These are phyloP conservation scores for Pseudopithomyces maydicus DNA, from an alignment of 2,329 filamentous ascomycete species.

Conservation along the genomic window DNA sequence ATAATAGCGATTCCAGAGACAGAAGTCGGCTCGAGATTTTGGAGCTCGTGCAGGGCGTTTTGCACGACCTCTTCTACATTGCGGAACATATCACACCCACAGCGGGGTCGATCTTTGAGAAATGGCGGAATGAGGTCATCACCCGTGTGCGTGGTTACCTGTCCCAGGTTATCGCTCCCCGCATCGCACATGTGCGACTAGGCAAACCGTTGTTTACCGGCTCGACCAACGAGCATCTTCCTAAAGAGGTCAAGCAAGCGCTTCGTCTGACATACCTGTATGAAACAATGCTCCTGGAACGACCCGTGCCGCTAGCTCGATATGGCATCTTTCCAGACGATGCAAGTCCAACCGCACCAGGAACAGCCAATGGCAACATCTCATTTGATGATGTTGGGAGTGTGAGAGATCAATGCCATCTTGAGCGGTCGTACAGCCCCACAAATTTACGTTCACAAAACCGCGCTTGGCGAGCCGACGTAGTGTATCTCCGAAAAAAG, in stretches of 20 bases:
- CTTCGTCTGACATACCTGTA: constrained; percentile 15
- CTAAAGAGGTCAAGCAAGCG: not conserved
- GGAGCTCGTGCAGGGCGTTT: constrained; percentile 11
- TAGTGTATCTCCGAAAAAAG: constrained; percentile 5
- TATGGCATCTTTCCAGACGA: constrained; percentile 13
- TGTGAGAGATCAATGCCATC: not conserved
- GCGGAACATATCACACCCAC: constrained; percentile 13
- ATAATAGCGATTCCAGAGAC: not conserved
- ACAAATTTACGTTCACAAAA: constrained; percentile 11
- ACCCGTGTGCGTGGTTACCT: constrained; percentile 10
- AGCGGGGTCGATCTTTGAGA: constrained; percentile 8
- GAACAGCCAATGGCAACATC: not conserved
- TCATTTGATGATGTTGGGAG: not conserved
- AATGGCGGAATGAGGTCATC: constrained; percentile 11
- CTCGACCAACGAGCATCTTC: constrained; percentile 7
- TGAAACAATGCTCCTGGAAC: constrained; percentile 20
- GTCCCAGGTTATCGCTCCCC: constrained; percentile 13
- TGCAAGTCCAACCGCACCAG: no score
- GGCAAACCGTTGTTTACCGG: constrained; percentile 10
- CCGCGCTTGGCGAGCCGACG: constrained; percentile 7
- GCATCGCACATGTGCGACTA: constrained; percentile 5
- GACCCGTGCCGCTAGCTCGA: constrained; percentile 14
- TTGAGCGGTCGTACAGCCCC: constrained; percentile 5
- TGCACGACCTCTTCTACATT: constrained; percentile 13
- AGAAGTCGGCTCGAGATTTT: constrained; percentile 9